phyloP scores from a whole-genome alignment of 2,329 filamentous ascomycete species.

The Fusarium sp. region DNA sequence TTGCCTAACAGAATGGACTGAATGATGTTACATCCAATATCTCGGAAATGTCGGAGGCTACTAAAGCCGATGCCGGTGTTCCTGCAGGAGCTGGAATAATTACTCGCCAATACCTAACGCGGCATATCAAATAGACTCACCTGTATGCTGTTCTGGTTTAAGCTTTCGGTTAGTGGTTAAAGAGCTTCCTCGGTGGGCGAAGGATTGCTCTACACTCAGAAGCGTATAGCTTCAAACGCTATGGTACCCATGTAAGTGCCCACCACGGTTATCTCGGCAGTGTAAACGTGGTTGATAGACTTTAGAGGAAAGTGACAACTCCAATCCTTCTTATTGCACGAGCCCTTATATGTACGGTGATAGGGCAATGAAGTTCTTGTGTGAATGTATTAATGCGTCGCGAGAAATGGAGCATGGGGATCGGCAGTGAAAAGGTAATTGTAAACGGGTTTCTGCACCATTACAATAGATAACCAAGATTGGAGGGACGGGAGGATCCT shows the following conservation, averaged over 20 bases:
- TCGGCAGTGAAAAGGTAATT: not conserved
- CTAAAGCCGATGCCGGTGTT: not conserved
- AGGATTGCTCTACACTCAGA: not conserved
- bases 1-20: not conserved
- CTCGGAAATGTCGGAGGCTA: not conserved
- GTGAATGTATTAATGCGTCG: fast-evolving
- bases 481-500: too few relatives aligned
- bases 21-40: not conserved
- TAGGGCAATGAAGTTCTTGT: not conserved
- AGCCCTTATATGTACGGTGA: not conserved
- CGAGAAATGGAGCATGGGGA: too few relatives aligned
- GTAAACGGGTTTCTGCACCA: too few relatives aligned
- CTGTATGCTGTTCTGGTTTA: not conserved
- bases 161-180: not conserved
- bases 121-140: not conserved
- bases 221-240: not conserved
- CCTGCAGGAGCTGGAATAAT: not conserved
- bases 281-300: fast-evolving
- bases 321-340: not conserved
- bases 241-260: not conserved
- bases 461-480: too few relatives aligned
- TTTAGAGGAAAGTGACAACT: not conserved
- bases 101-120: not conserved
- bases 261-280: not conserved
- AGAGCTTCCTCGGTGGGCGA: not conserved